These are phyloP conservation scores for Rosa multiflora DNA, from an alignment of 306 rosid genomes.

Conservation along the genomic window DNA sequence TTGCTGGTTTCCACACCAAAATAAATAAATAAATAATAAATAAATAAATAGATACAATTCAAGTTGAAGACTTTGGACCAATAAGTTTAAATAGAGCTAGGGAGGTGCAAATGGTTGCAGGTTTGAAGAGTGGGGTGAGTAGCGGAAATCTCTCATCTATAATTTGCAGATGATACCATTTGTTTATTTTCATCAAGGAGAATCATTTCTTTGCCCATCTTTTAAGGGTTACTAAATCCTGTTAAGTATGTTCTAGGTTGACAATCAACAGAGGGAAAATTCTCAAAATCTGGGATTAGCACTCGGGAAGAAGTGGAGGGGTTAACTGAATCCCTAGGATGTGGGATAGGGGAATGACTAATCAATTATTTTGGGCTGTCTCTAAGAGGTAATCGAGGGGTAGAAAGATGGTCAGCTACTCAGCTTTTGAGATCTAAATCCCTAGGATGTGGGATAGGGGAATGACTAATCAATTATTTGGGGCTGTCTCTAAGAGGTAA, in stretches of 20 bases:
- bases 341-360: too few species aligned
- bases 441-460: too few species aligned
- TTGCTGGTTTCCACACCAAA: neutral
- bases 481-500: neutral
- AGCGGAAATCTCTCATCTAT: neutral
- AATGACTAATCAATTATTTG: neutral
- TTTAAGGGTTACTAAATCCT: neutral
- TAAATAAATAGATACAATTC: neutral
- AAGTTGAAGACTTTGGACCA: neutral
- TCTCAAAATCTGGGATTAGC: neutral
- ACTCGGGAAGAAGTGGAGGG: neutral
- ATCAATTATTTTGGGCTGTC: too few species aligned
- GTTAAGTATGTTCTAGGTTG: neutral
- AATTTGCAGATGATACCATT: neutral
- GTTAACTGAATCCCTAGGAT: neutral
- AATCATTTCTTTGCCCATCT: neutral
- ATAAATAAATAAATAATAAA: too few species aligned
- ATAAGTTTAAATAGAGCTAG: neutral
- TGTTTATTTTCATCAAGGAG: neutral
- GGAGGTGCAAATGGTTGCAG: too few species aligned
- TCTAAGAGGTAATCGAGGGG: too few species aligned
- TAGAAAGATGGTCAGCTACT: too few species aligned
- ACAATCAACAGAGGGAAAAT: neutral
- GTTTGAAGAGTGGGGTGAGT: neutral
- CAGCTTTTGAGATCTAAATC: too few species aligned